Evolutionary conservation across 768 basidiomycete genomes (phyloP).

Genomic region (Phaeotremella skinneri): DNA sequence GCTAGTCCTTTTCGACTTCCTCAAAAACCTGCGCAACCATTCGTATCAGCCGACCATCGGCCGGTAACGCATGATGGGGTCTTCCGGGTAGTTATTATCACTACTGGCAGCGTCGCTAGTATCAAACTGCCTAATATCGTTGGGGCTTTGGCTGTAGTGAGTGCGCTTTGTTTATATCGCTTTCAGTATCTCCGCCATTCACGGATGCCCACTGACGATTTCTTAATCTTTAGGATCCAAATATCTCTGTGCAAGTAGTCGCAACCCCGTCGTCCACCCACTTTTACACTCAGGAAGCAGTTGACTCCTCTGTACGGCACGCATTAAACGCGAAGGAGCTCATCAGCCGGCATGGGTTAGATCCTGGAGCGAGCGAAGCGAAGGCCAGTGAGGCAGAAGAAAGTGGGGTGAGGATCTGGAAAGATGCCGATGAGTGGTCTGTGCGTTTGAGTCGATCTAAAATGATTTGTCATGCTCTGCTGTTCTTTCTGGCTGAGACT

Average conservation of each 20-base stretch:
- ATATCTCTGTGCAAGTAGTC: slow-evolving; percentile 77
- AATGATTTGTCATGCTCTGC: not conserved
- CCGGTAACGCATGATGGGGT: slow-evolving; percentile 31
- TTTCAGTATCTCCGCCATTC: not conserved
- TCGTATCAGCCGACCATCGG: slow-evolving; percentile 31
- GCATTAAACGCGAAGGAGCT: not conserved
- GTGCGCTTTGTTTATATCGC: slow-evolving; percentile 45
- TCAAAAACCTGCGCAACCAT: slow-evolving; percentile 22
- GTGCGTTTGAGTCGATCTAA: slow-evolving; percentile 56
- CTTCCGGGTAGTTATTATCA: slow-evolving; percentile 68
- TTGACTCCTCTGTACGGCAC: slow-evolving; percentile 22
- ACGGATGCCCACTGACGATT: not conserved
- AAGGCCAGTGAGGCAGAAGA: not conserved
- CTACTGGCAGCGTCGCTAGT: slow-evolving; percentile 92
- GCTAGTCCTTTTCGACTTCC: slow-evolving; percentile 12
- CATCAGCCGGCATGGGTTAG: not conserved
- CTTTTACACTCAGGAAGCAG: slow-evolving; percentile 62
- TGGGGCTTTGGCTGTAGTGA: slow-evolving; percentile 64
- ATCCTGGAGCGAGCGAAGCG: not conserved
- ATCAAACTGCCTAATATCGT: slow-evolving; percentile 91
- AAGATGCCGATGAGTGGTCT: slow-evolving; percentile 86
- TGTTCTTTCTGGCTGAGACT: not conserved
- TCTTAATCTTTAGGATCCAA: slow-evolving; percentile 59
- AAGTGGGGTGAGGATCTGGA: slow-evolving; percentile 59
- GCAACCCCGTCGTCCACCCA: slow-evolving; percentile 72